These are phyloP conservation scores for Elaeagnus macrophylla DNA, from an alignment of 306 rosid genomes.

Conservation along the genomic window DNA sequence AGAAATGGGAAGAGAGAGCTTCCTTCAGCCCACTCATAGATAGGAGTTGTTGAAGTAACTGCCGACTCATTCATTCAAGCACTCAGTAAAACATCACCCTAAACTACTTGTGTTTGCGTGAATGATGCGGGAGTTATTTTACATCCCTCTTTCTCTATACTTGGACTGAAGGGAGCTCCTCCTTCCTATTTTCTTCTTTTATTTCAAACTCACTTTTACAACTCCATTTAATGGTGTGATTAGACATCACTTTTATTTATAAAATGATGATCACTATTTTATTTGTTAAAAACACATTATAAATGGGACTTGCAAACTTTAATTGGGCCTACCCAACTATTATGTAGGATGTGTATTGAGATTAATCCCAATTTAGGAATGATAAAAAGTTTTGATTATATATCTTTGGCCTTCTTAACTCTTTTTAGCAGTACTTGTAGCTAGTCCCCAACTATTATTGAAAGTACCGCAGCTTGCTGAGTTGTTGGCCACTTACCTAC, in stretches of 20 bases:
- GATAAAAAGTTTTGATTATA: too few relatives aligned
- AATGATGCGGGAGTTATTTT: conserved; percentile 56
- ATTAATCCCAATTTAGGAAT: too few relatives aligned
- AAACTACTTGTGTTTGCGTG: conserved; percentile 38
- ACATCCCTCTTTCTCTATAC: conserved; percentile 44
- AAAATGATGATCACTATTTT: too few relatives aligned
- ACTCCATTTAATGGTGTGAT: not conserved
- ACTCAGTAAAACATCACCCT: too few relatives aligned
- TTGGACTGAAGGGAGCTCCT: conserved; percentile 71
- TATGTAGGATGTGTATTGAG: too few relatives aligned
- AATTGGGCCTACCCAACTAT: too few relatives aligned
- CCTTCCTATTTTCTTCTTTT: conserved; percentile 18
- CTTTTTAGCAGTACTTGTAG: too few relatives aligned
- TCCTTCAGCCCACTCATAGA: conserved; percentile 51
- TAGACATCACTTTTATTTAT: not conserved
- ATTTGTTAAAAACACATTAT: too few relatives aligned
- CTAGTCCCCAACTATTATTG: conserved; percentile 2
- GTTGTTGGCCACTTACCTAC: conserved; percentile 6
- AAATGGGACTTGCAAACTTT: too few relatives aligned
- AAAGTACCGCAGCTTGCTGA: conserved; percentile 9
- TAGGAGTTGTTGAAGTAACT: conserved; percentile 41
- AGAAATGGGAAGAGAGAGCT: conserved; percentile 34
- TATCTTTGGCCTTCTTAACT: too few relatives aligned
- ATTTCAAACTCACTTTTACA: too few relatives aligned
- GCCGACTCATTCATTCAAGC: conserved; percentile 50